phyloP scores from a whole-genome alignment of 371 early-diverging fungal genomes.

The Mucor racemosus region DNA sequence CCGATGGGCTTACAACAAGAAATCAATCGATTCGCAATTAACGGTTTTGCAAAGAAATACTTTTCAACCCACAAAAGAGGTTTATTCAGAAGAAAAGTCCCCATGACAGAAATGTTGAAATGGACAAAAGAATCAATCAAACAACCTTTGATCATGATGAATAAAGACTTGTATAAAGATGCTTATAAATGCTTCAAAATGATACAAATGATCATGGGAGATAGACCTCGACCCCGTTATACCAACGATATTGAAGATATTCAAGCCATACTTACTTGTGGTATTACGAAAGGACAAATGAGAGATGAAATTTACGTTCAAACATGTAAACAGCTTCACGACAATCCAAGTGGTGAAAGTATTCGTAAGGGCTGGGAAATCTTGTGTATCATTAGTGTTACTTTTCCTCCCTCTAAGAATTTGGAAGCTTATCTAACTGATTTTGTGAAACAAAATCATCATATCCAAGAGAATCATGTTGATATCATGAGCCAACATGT shows the following conservation, averaged over 20 bases:
- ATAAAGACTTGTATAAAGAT: conserved; percentile 81
- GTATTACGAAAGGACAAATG: conserved; percentile 78
- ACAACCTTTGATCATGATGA: conserved; percentile 81
- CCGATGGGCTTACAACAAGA: conserved; percentile 73
- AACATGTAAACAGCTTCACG: conserved; percentile 86
- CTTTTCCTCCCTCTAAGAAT: conserved; percentile 93
- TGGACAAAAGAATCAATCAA: conserved; percentile 78
- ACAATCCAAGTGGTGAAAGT: conserved; percentile 80
- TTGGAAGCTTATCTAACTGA: conserved; percentile 82
- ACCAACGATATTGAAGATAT: conserved; percentile 60
- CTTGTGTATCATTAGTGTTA: conserved; percentile 76
- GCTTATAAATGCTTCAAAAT: conserved; percentile 84
- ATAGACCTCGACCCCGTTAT: conserved; percentile 50
- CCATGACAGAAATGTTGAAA: conserved; percentile 85
- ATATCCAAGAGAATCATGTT: conserved; percentile 52
- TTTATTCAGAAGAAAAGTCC: conserved; percentile 80
- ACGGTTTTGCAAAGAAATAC: conserved; percentile 91
- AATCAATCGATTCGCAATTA: conserved; percentile 84
- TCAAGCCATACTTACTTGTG: conserved; percentile 76
- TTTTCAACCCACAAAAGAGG: conserved; percentile 91
- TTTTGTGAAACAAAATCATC: conserved; percentile 70
- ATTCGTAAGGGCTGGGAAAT: conserved; percentile 88
- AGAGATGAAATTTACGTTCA: conserved; percentile 96
- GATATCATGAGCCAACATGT: conserved; percentile 67
- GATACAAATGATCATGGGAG: conserved; percentile 87